A percentile compares a stretch with the other conserved stretches of the same genome.
phyloP scores from a whole-genome alignment of 75 land plant genomes.

The Picea sitchensis region DNA sequence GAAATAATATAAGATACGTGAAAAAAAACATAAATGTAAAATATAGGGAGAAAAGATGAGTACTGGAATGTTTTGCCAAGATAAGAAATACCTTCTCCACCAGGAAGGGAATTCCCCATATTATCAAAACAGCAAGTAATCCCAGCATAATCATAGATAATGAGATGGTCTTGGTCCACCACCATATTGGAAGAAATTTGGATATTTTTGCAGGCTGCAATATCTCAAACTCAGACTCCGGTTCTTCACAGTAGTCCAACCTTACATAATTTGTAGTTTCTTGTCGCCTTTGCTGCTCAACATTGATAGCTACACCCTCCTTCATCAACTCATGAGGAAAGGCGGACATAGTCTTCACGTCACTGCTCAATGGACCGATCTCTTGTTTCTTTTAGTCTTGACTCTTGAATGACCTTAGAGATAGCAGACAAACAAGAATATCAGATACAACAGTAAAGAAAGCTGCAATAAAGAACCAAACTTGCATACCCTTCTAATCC shows the following conservation, averaged over 20 bases:
- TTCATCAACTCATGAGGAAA: slow-evolving; percentile 4
- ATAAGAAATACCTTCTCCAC: slow-evolving; percentile 3
- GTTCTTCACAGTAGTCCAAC: slow-evolving; percentile 1
- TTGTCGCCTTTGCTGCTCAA: slow-evolving; percentile 3
- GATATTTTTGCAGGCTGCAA: neutral
- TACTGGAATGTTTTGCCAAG: neutral
- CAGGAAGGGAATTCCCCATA: slow-evolving; percentile 4
- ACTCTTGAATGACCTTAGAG: slow-evolving; percentile 1
- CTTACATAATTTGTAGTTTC: slow-evolving; percentile 9
- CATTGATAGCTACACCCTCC: neutral
- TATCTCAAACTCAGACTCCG: slow-evolving; percentile 6
- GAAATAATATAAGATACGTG: no score
- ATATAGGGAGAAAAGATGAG: neutral
- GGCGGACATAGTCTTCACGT: neutral
- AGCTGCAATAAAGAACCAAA: neutral
- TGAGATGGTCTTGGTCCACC: slow-evolving; percentile 5
- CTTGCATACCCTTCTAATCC: neutral
- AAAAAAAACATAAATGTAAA: neutral
- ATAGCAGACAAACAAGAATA: neutral
- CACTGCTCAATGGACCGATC: neutral
- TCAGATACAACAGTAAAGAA: neutral
- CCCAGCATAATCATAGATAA: neutral
- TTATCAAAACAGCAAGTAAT: neutral
- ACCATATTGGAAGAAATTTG: slow-evolving; percentile 1
- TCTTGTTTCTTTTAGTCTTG: neutral